These are phyloP conservation scores for Dothistroma pini DNA, from an alignment of 2,329 filamentous ascomycete species.

Conservation along the genomic window DNA sequence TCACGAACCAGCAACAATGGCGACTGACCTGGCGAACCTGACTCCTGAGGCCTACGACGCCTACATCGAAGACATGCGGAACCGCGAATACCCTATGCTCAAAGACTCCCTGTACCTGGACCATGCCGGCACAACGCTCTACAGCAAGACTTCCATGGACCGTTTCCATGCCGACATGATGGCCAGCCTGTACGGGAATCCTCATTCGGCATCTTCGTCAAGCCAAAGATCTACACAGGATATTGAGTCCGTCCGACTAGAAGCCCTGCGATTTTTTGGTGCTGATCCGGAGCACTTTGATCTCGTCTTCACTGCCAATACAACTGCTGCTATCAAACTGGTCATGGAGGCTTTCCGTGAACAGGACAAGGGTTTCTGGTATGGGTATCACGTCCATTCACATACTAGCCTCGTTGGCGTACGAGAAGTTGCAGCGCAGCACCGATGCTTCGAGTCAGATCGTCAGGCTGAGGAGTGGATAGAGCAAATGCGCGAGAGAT, in stretches of 20 bases:
- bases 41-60: conserved; percentile 32
- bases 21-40: conserved; percentile 2
- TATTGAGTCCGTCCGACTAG: conserved; percentile 69
- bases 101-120: conserved; percentile 64
- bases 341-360: conserved; percentile 74
- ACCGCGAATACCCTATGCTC: conserved; percentile 46
- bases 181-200: conserved; percentile 78
- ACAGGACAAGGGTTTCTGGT: conserved; percentile 66
- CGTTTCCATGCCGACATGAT: conserved; percentile 76
- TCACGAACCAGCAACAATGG: conserved; percentile 7
- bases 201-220: conserved; percentile 80
- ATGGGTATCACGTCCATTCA: conserved; percentile 76
- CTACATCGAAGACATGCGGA: conserved; percentile 48
- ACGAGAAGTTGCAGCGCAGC: conserved; percentile 58
- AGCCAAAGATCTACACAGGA: conserved; percentile 66
- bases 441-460: conserved; percentile 64
- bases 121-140: conserved; percentile 82
- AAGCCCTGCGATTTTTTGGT: conserved; percentile 71
- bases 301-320: conserved; percentile 86
- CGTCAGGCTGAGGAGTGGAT: conserved; percentile 64
- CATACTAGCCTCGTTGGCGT: conserved; percentile 87
- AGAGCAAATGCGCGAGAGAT: conserved; percentile 18
- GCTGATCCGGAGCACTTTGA: conserved; percentile 81
- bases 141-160: conserved; percentile 69
- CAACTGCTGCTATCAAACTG: conserved; percentile 85